phyloP scores from a whole-genome alignment of 2,329 filamentous ascomycete species.

The Karstenula rhodostoma region DNA sequence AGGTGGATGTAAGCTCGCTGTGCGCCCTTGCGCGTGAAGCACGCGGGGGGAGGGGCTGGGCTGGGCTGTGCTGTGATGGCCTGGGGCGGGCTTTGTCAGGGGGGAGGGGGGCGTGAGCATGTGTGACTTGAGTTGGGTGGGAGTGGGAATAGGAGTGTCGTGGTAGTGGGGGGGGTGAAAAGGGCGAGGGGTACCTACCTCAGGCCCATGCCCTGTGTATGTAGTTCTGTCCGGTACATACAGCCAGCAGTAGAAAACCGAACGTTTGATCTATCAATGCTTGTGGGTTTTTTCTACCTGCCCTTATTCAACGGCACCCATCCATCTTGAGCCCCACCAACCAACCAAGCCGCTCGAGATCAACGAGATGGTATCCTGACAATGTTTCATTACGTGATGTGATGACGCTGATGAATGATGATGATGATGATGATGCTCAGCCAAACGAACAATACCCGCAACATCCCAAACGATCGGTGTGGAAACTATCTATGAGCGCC shows the following conservation, averaged over 20 bases:
- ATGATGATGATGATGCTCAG: not conserved
- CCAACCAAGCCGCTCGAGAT: not conserved
- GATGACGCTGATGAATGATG: not conserved
- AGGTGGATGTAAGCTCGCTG: conserved; percentile 10
- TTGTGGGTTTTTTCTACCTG: not conserved
- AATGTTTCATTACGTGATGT: conserved; percentile 4
- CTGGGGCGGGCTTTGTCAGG: not conserved
- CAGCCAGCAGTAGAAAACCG: too few relatives aligned
- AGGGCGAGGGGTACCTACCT: too few relatives aligned
- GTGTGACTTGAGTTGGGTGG: too few relatives aligned
- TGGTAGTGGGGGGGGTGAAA: too few relatives aligned
- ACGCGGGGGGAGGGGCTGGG: not conserved
- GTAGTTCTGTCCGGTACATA: too few relatives aligned
- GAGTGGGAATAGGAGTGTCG: too few relatives aligned
- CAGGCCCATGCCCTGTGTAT: too few relatives aligned
- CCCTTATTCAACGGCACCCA: not conserved
- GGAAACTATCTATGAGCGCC: not conserved
- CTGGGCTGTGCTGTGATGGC: conserved; percentile 5
- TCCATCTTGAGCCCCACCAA: not conserved
- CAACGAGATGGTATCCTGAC: not conserved
- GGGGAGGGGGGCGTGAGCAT: not conserved
- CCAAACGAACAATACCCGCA: not conserved
- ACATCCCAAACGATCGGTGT: not conserved
- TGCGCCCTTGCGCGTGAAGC: conserved; percentile 5
- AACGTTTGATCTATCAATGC: not conserved